Evolutionary conservation across 202 grass and related monocot genomes (phyloP).

Genomic region (Elaeis oleifera): DNA sequence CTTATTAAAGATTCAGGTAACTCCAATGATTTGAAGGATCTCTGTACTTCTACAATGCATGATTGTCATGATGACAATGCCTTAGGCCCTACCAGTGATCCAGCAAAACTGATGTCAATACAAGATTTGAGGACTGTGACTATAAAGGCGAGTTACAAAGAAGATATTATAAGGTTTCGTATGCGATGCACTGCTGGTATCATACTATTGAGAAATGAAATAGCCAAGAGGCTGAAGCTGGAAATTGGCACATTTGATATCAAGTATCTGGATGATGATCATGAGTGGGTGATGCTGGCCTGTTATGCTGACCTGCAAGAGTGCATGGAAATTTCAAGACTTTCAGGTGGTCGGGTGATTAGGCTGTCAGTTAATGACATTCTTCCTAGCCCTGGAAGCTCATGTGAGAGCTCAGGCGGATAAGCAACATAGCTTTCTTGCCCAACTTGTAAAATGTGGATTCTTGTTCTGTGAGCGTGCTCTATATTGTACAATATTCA

Average conservation of each 20-base stretch:
- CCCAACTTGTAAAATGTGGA: too few species aligned
- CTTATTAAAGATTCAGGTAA: slow-evolving; percentile 69
- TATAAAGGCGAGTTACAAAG: slow-evolving; percentile 82
- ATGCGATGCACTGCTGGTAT: slow-evolving; percentile 42
- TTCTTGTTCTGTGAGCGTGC: too few species aligned
- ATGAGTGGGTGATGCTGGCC: slow-evolving; percentile 83
- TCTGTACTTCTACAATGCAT: slow-evolving; percentile 34
- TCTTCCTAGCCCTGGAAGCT: slow-evolving; percentile 50
- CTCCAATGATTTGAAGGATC: slow-evolving; percentile 82
- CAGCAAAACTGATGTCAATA: slow-evolving; percentile 5
- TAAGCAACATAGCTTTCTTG: too few species aligned
- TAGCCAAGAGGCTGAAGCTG: slow-evolving; percentile 60
- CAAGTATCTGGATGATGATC: slow-evolving; percentile 90
- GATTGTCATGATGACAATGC: slow-evolving; percentile 18
- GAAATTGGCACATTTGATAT: slow-evolving; percentile 76
- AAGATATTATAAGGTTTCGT: slow-evolving; percentile 82
- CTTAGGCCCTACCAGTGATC: slow-evolving; percentile 26
- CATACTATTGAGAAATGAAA: slow-evolving; percentile 49
- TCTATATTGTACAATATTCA: background rate
- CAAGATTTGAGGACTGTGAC: slow-evolving; percentile 55
- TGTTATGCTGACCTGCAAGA: slow-evolving; percentile 84
- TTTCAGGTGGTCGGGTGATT: slow-evolving; percentile 60
- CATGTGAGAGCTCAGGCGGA: slow-evolving; percentile 66
- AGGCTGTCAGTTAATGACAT: slow-evolving; percentile 60
- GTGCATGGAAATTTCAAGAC: slow-evolving; percentile 69